These are phyloP conservation scores for Flaveria trinervia DNA, from an alignment of 129 eudicot genomes.

Conservation along the genomic window DNA sequence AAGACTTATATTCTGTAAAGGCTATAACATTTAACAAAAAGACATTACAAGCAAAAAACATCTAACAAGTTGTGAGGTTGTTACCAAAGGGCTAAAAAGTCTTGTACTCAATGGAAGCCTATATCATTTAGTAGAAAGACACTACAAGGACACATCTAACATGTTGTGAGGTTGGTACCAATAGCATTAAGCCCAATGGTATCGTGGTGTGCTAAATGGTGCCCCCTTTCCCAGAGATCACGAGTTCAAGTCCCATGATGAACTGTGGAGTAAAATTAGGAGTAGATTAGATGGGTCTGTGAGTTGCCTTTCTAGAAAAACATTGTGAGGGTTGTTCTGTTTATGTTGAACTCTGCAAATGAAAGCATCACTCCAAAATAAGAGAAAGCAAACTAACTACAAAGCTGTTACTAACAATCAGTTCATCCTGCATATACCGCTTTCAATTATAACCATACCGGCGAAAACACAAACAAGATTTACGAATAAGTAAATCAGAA, in stretches of 20 bases:
- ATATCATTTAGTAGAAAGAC: neutral
- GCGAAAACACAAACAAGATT: slow-evolving; percentile 1
- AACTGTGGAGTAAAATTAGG: no score
- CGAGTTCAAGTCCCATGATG: no score
- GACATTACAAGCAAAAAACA: neutral
- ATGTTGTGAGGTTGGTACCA: neutral
- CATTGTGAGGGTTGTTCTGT: neutral
- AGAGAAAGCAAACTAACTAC: neutral
- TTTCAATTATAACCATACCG: neutral
- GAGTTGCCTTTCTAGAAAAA: no score
- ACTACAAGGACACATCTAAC: neutral
- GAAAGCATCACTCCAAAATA: neutral
- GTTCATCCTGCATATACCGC: neutral
- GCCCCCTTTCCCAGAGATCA: no score
- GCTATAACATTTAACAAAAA: neutral
- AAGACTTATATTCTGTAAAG: neutral
- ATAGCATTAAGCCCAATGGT: no score
- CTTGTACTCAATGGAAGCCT: neutral
- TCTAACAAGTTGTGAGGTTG: neutral
- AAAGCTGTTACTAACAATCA: neutral
- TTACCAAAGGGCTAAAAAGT: neutral
- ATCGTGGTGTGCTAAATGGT: no score
- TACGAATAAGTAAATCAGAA: slow-evolving; percentile 2
- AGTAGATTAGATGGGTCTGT: no score
- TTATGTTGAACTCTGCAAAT: neutral